Percentiles rank a stretch among this genome's conserved stretches.
Conservation (phyloP, 2,329 filamentous ascomycete genomes). For the Lithohypha guttulata region DNA sequence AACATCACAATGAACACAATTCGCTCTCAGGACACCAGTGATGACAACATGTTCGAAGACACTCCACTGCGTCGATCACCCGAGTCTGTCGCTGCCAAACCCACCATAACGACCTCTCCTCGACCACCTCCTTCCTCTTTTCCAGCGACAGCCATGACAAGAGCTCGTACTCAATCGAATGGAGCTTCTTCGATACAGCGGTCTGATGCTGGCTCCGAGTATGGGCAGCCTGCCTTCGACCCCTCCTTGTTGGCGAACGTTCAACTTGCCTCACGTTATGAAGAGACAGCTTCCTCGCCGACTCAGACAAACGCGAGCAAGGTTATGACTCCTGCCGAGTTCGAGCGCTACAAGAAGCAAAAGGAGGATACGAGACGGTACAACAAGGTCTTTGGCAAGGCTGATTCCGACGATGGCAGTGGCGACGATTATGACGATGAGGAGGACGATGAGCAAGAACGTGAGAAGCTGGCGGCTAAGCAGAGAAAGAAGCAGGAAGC, state of each 20-base stretch:
- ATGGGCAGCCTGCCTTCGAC: conserved; percentile 22
- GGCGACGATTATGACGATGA: conserved; percentile 59
- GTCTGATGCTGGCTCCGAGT: conserved; percentile 1
- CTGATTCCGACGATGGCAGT: conserved; percentile 44
- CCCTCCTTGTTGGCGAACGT: conserved; percentile 33
- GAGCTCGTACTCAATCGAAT: not conserved
- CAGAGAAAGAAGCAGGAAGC: conserved; percentile 82
- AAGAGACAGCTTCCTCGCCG: conserved; percentile 28
- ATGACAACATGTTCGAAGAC: conserved; percentile 11
- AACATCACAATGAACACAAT: not conserved
- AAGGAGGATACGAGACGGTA: conserved; percentile 57
- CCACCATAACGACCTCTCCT: conserved; percentile 10
- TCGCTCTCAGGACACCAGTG: not conserved
- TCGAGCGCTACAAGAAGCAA: conserved; percentile 63
- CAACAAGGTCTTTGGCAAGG: conserved; percentile 33
- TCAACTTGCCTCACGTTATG: conserved; percentile 37
- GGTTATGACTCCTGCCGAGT: conserved; percentile 83
- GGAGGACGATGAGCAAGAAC: conserved; percentile 70
- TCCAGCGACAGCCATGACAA: not conserved
- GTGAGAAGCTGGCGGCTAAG: conserved; percentile 59
- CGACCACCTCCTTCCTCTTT: conserved; percentile 8
- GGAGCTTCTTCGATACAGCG: not conserved
- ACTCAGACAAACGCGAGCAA: conserved; percentile 39
- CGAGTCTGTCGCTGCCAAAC: conserved; percentile 21
- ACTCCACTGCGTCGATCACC: conserved; percentile 12